phyloP scores from a whole-genome alignment of 192 early-diverging fungal genomes.

The Umbelopsis isabellina region DNA sequence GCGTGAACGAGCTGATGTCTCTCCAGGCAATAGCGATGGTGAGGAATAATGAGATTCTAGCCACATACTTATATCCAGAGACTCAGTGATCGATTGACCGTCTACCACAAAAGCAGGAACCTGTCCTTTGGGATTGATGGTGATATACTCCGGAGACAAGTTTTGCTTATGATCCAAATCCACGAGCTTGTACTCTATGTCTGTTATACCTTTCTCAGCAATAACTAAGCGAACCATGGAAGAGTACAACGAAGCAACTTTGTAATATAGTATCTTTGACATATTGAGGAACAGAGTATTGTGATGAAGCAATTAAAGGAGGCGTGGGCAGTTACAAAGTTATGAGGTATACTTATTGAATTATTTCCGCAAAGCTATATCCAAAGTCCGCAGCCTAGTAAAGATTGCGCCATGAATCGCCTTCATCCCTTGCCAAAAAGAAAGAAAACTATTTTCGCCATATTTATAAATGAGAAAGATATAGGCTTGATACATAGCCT shows the following conservation, averaged over 20 bases:
- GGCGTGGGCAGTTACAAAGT: no score
- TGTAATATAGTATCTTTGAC: not conserved
- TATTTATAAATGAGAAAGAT: no score
- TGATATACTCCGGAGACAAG: slow-evolving; percentile 24
- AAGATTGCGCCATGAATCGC: no score
- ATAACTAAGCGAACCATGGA: slow-evolving; percentile 15
- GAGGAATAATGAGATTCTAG: slow-evolving; percentile 14
- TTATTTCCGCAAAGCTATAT: no score
- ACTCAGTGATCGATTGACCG: not conserved
- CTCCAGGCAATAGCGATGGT: slow-evolving; percentile 9
- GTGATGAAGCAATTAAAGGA: no score
- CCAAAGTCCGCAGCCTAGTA: no score
- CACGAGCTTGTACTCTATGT: not conserved
- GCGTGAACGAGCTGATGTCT: slow-evolving; percentile 8
- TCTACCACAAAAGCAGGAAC: slow-evolving; percentile 9
- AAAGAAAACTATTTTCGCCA: no score
- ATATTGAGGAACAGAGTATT: not conserved
- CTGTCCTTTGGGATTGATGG: slow-evolving; percentile 26
- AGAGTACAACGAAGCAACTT: not conserved
- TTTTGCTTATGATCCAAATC: slow-evolving; percentile 5
- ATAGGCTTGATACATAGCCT: no score
- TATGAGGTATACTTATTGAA: no score
- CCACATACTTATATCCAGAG: slow-evolving; percentile 7
- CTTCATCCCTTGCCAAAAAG: no score
- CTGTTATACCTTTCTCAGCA: slow-evolving; percentile 1